phyloP scores from a whole-genome alignment of 139 green algal species.

The Raphidocelis subcapitata region DNA sequence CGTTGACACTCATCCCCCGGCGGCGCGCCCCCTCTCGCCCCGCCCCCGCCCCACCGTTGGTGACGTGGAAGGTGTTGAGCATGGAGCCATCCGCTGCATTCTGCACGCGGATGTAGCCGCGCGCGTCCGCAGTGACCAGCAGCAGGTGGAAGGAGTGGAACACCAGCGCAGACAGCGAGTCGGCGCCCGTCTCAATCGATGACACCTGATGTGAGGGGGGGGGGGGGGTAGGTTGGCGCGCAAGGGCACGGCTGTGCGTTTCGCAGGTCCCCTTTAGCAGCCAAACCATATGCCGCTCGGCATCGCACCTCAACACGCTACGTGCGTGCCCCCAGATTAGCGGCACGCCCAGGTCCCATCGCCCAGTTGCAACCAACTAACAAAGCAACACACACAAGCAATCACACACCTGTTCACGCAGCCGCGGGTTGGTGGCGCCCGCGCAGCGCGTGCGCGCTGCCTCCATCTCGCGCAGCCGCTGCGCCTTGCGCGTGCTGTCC shows the following conservation, averaged over 20 bases:
- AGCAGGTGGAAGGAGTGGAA: slow-evolving; percentile 76
- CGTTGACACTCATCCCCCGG: not conserved
- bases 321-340: too few species aligned
- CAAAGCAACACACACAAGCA: not conserved
- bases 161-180: slow-evolving; percentile 48
- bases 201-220: slow-evolving; percentile 32
- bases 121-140: slow-evolving; percentile 54
- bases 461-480: slow-evolving; percentile 50
- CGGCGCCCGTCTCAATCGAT: slow-evolving; percentile 42
- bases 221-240: not conserved
- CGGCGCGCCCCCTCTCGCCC: not conserved
- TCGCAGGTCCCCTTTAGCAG: too few species aligned
- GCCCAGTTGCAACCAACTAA: too few species aligned
- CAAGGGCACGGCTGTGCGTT: too few species aligned
- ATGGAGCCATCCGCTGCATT: slow-evolving; percentile 46
- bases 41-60: slow-evolving; percentile 17
- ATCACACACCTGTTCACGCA: slow-evolving; percentile 42
- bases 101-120: slow-evolving; percentile 59
- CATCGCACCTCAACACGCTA: too few species aligned
- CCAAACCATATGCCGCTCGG: too few species aligned
- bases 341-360: too few species aligned
- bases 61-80: slow-evolving; percentile 51
- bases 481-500: slow-evolving; percentile 36
- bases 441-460: slow-evolving; percentile 24
- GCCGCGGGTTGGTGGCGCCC: slow-evolving; percentile 33